These are phyloP conservation scores for Fusarium cyanostomum DNA, from an alignment of 2,329 filamentous ascomycete genomes.

Conservation along the genomic window DNA sequence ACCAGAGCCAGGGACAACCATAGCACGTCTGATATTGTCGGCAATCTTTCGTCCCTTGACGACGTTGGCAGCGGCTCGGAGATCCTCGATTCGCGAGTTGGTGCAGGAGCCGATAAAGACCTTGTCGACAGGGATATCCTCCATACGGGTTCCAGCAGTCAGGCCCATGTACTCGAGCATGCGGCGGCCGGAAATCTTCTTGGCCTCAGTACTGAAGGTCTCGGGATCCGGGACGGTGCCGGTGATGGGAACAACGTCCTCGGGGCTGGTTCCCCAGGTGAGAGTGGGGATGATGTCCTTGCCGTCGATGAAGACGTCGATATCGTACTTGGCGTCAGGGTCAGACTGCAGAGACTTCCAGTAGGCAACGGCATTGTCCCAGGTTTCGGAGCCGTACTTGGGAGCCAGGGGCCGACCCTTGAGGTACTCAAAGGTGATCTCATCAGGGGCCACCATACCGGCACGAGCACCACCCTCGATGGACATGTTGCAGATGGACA, in stretches of 20 bases:
- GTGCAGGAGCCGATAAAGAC: slow-evolving; percentile 99
- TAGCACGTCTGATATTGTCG: slow-evolving; percentile 87
- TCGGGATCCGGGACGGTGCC: slow-evolving; percentile 90
- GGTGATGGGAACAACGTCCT: slow-evolving; percentile 95
- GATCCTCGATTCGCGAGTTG: slow-evolving; percentile 95
- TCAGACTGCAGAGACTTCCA: slow-evolving; percentile 90
- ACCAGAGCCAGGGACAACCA: slow-evolving; percentile 96
- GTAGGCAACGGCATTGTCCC: slow-evolving; percentile 87
- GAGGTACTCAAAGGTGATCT: slow-evolving; percentile 94
- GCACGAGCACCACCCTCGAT: slow-evolving; percentile 96
- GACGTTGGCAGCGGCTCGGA: slow-evolving; percentile 85
- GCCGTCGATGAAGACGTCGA: slow-evolving; percentile 86
- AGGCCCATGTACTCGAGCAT: slow-evolving; percentile 98
- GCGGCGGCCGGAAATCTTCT: slow-evolving; percentile 81
- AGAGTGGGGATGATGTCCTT: slow-evolving; percentile 95
- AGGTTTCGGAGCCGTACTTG: slow-evolving; percentile 83
- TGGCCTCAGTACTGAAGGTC: slow-evolving; percentile 80
- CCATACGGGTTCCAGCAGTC: slow-evolving; percentile 84
- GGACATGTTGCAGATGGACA: slow-evolving; percentile 99
- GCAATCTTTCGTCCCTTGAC: slow-evolving; percentile 90
- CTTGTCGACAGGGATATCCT: slow-evolving; percentile 93
- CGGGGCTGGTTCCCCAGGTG: slow-evolving; percentile 96
- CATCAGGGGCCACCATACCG: slow-evolving; percentile 96
- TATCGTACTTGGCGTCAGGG: slow-evolving; percentile 87
- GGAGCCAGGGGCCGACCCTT: slow-evolving; percentile 91